These are phyloP conservation scores for Aegilops speltoides DNA, from an alignment of 176 grass and related monocot genomes.

Conservation along the genomic window DNA sequence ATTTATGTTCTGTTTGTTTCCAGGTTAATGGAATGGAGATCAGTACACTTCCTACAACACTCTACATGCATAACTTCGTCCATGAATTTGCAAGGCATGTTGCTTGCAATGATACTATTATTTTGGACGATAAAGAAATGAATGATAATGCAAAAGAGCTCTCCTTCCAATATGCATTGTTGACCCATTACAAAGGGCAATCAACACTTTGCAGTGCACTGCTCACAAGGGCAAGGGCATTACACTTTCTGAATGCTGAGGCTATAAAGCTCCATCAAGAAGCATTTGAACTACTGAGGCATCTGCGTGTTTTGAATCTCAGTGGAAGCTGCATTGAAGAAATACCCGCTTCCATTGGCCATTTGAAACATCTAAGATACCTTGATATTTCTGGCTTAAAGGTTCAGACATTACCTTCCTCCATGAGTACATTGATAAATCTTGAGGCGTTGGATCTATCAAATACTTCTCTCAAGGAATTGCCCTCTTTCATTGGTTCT, in stretches of 20 bases:
- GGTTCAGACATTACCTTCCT: slow-evolving; percentile 9
- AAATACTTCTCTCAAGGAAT: slow-evolving; percentile 17
- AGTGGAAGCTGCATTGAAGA: slow-evolving; percentile 15
- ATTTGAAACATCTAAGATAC: slow-evolving; percentile 37
- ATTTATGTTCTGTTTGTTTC: not conserved
- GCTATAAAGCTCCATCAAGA: not conserved
- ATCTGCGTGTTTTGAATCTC: slow-evolving; percentile 42
- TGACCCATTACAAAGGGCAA: not conserved
- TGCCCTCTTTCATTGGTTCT: slow-evolving; percentile 3
- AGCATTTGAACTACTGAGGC: slow-evolving; percentile 6
- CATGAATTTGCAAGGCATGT: slow-evolving; percentile 34
- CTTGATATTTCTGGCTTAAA: slow-evolving; percentile 27
- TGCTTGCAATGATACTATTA: slow-evolving; percentile 12
- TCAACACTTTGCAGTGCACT: not conserved
- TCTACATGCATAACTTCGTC: slow-evolving; percentile 33
- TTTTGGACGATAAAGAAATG: slow-evolving; percentile 17
- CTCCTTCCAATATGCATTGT: slow-evolving; percentile 23
- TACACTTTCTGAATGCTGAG: not conserved
- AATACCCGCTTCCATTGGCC: slow-evolving; percentile 6
- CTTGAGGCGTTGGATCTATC: slow-evolving; percentile 45
- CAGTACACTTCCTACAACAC: not conserved
- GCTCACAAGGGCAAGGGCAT: not conserved
- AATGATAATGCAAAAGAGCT: not conserved
- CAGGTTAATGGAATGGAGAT: not conserved
- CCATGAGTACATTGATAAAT: slow-evolving; percentile 17